Conservation (phyloP, 805 yeast genomes). For the Kazachstania psychrophila region DNA sequence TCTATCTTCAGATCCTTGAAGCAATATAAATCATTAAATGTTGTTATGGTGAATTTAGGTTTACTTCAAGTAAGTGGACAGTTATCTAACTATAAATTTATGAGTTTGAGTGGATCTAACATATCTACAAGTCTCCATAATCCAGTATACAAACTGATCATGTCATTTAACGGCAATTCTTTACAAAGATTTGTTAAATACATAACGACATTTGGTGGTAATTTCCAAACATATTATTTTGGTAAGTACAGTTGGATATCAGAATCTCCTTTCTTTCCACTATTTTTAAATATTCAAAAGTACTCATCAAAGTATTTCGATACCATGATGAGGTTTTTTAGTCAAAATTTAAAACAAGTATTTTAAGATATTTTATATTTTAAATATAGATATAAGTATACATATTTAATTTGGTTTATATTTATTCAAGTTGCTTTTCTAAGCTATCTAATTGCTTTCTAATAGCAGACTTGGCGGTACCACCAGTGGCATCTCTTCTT, state of each 20-base stretch:
- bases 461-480: conserved; percentile 91
- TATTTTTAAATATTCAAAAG: not conserved
- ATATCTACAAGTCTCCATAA: conserved; percentile 16
- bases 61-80: conserved; percentile 25
- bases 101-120: conserved; percentile 19
- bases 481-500: conserved; percentile 94
- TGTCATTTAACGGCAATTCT: conserved; percentile 16
- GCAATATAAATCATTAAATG: conserved; percentile 7
- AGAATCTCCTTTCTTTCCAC: conserved; percentile 3
- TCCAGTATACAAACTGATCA: conserved; percentile 23
- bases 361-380: not conserved
- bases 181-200: conserved; percentile 9
- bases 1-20: conserved; percentile 15
- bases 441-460: conserved; percentile 49
- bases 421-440: conserved; percentile 20
- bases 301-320: not conserved
- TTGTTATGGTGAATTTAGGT: conserved; percentile 22
- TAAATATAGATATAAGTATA: not conserved
- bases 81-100: conserved; percentile 26
- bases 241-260: conserved; percentile 18
- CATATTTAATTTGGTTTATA: not conserved
- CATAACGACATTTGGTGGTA: conserved; percentile 12
- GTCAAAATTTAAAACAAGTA: not conserved
- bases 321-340: not conserved
- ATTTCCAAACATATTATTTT: conserved; percentile 10